Conservation (phyloP, 2,329 filamentous ascomycete genomes). For the Coniochaeta sp. region DNA sequence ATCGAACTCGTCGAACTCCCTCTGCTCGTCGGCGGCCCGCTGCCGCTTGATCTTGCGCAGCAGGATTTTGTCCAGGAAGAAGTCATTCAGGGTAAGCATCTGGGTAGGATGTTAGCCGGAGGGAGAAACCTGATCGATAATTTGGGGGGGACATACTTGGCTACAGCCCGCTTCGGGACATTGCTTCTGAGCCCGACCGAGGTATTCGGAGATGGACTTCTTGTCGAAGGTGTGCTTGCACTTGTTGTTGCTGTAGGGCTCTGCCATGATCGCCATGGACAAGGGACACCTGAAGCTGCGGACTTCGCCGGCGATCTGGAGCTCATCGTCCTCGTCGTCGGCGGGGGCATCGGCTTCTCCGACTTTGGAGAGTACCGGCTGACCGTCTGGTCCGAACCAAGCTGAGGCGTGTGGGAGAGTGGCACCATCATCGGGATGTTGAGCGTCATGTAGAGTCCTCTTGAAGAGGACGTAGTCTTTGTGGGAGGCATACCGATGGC, state of each 20-base stretch:
- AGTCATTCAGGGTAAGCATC: constrained; percentile 43
- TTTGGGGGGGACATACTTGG: constrained; percentile 32
- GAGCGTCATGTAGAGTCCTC: constrained; percentile 48
- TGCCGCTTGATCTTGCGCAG: constrained; percentile 51
- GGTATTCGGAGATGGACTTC: constrained; percentile 49
- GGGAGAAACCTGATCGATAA: not conserved
- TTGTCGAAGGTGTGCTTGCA: constrained; percentile 72
- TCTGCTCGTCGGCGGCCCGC: constrained; percentile 32
- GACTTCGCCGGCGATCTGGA: constrained; percentile 57
- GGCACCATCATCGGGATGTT: constrained; percentile 39
- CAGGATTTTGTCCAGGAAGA: constrained; percentile 49
- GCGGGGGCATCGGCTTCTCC: constrained; percentile 11
- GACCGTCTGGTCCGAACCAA: constrained; percentile 45
- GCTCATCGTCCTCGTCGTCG: constrained; percentile 54
- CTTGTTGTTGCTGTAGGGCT: constrained; percentile 59
- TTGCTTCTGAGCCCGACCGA: constrained; percentile 15
- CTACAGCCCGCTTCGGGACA: constrained; percentile 53
- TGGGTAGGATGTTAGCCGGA: constrained; percentile 16
- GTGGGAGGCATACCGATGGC: constrained; percentile 45
- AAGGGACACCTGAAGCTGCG: constrained; percentile 65
- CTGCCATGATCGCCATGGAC: constrained; percentile 54
- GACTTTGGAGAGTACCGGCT: constrained; percentile 20
- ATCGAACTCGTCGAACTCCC: constrained; percentile 36
- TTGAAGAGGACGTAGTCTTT: constrained; percentile 57
- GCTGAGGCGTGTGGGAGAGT: constrained; percentile 43